phyloP scores from a whole-genome alignment of 2,329 filamentous ascomycete genomes.

The Claviceps spartinae region DNA sequence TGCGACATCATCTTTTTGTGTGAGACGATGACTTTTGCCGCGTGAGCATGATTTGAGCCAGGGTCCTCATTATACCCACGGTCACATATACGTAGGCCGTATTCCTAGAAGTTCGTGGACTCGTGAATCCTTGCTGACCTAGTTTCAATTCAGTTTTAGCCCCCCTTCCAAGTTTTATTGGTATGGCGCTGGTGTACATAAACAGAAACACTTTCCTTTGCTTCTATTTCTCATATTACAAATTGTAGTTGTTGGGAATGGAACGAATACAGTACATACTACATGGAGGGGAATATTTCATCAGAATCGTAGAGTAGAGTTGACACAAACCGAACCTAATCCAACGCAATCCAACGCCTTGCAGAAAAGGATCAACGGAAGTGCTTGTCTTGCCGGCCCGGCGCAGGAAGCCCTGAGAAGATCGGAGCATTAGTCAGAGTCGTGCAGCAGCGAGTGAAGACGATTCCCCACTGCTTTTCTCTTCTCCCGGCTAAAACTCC shows the following conservation, averaged over 20 bases:
- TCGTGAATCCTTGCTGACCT: neutral
- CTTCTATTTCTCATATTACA: neutral
- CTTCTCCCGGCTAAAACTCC: constrained; percentile 31
- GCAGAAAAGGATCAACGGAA: neutral
- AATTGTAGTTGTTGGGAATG: constrained; percentile 10
- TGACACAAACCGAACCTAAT: neutral
- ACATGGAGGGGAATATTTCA: constrained; percentile 29
- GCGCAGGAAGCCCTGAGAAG: neutral
- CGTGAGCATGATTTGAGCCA: too few relatives aligned
- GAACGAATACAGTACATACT: neutral
- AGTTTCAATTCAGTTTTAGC: neutral
- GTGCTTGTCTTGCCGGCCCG: neutral
- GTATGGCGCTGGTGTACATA: neutral
- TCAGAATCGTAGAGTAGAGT: constrained; percentile 6
- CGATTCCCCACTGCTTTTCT: neutral
- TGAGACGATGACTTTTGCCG: too few relatives aligned
- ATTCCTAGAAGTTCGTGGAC: neutral
- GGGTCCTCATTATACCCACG: too few relatives aligned
- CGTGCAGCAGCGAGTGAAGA: constrained; percentile 5
- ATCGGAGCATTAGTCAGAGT: neutral
- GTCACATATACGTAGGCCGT: too few relatives aligned
- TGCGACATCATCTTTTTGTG: too few relatives aligned
- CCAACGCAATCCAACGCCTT: constrained; percentile 6
- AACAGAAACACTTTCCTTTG: neutral
- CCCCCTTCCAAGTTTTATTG: neutral